phyloP scores from a whole-genome alignment of 1,284 basidiomycete species.

The Albatrellus sp. region DNA sequence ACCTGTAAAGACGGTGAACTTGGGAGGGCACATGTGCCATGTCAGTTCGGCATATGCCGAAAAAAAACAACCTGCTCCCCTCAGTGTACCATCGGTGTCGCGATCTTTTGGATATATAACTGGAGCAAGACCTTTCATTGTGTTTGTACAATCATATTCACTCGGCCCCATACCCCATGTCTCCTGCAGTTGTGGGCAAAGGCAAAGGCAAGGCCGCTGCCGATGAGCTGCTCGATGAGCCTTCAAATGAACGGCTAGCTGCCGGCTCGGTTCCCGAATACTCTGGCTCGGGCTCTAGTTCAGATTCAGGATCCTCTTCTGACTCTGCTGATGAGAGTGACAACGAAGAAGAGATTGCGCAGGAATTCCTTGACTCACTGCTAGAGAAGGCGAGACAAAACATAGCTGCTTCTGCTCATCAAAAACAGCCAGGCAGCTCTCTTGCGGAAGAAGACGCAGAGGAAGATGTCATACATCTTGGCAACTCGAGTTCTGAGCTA shows the following conservation, averaged over 20 bases:
- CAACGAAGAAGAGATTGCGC: constrained; percentile 32
- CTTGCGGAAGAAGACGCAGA: constrained; percentile 19
- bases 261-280: constrained; percentile 2
- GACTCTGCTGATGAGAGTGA: constrained; percentile 20
- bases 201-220: constrained; percentile 29
- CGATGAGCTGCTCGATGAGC: neutral
- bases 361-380: constrained; percentile 52
- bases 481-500: constrained; percentile 17
- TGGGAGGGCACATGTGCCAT: neutral
- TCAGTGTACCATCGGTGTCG: too few species aligned
- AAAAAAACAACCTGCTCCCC: too few species aligned
- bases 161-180: constrained; percentile 10
- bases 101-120: too few species aligned
- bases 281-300: constrained; percentile 22
- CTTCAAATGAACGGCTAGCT: neutral
- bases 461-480: constrained; percentile 35
- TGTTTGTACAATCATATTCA: neutral
- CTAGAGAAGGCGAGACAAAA: constrained; percentile 40
- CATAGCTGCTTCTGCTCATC: constrained; percentile 4
- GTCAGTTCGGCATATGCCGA: too few species aligned
- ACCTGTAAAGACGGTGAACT: neutral
- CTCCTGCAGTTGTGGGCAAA: constrained; percentile 20
- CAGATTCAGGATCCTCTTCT: constrained; percentile 18
- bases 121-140: too few species aligned
- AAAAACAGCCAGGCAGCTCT: neutral